phyloP scores from a whole-genome alignment of 345 rosid genomes.

The Citropsis articulata region DNA sequence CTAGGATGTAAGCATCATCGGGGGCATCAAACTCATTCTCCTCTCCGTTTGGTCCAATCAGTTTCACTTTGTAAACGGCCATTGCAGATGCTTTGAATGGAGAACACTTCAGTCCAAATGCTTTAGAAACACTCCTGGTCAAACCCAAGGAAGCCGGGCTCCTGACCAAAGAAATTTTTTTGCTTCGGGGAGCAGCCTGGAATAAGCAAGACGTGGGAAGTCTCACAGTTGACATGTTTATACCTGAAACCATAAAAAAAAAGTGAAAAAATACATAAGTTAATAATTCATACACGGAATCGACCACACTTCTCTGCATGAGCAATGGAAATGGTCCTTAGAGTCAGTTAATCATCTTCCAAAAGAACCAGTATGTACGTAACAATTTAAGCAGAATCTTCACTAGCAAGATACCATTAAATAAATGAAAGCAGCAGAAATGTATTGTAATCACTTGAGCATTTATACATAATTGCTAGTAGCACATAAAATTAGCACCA shows the following conservation, averaged over 20 bases:
- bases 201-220: slow-evolving; percentile 31
- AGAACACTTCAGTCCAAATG: slow-evolving; percentile 36
- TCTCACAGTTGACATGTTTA: slow-evolving; percentile 35
- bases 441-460: neutral
- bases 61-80: slow-evolving; percentile 45
- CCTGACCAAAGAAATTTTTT: slow-evolving; percentile 25
- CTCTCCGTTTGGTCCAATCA: slow-evolving; percentile 47
- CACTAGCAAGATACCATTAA: neutral
- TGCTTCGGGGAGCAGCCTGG: slow-evolving; percentile 8
- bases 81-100: slow-evolving; percentile 37
- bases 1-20: slow-evolving; percentile 48
- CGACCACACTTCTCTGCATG: neutral
- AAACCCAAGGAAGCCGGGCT: slow-evolving; percentile 23
- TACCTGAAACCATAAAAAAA: neutral
- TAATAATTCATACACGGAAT: neutral
- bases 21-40: slow-evolving; percentile 50
- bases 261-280: neutral
- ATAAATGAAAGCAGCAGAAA: neutral
- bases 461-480: neutral
- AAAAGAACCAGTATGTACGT: neutral
- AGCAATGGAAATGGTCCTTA: neutral
- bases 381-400: no score
- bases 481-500: no score
- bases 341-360: neutral
- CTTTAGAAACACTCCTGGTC: slow-evolving; percentile 18